phyloP scores from a whole-genome alignment of 164 flowering plant genomes.

The Euptelea pleiosperma region DNA sequence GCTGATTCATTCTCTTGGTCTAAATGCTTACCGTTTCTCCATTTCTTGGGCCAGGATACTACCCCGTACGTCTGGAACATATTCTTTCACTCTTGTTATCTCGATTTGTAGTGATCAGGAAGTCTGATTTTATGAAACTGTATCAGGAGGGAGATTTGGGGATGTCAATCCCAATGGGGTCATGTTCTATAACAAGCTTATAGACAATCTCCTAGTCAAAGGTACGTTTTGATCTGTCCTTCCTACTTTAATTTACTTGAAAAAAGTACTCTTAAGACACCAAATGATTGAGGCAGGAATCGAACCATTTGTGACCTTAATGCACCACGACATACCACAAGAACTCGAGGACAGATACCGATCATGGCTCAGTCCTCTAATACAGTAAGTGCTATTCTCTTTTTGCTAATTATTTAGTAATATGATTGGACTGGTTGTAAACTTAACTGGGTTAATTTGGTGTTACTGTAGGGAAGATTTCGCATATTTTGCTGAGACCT shows the following conservation, averaged over 20 bases:
- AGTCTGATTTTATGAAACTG: too few species aligned
- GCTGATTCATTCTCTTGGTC: conserved; percentile 35
- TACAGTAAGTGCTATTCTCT: conserved; percentile 7
- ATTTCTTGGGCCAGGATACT: conserved; percentile 38
- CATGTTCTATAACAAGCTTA: conserved; percentile 37
- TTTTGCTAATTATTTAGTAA: neutral
- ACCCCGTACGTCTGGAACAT: too few species aligned
- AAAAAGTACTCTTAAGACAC: too few species aligned
- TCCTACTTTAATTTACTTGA: too few species aligned
- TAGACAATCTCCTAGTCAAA: conserved; percentile 35
- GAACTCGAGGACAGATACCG: conserved; percentile 15
- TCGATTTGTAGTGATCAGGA: too few species aligned
- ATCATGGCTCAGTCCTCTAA: conserved; percentile 14
- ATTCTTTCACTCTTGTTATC: too few species aligned
- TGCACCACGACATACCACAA: conserved; percentile 9
- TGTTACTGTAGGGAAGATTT: conserved; percentile 41
- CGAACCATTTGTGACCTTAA: conserved; percentile 7
- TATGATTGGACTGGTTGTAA: too few species aligned
- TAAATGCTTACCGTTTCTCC: conserved; percentile 39
- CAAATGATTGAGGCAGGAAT: conserved; percentile 5
- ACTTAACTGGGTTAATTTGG: neutral
- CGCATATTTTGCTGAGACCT: conserved; percentile 35
- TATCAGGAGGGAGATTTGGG: conserved; percentile 41
- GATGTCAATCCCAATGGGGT: conserved; percentile 38
- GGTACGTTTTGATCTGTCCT: conserved; percentile 27